Evolutionary conservation across 179 eudicot species (phyloP).

Genomic region (Carnegiea gigantea): DNA sequence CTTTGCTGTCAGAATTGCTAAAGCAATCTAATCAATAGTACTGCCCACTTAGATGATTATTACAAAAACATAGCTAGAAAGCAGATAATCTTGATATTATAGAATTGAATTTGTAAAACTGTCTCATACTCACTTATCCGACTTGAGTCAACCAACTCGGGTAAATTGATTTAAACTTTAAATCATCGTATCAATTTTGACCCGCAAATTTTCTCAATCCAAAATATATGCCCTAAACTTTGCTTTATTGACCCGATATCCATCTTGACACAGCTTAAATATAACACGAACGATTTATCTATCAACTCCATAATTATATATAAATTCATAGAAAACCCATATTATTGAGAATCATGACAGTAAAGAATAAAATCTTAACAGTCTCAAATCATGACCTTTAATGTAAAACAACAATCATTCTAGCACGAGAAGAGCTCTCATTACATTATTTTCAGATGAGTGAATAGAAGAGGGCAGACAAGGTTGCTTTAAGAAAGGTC

Average conservation of each 20-base stretch:
- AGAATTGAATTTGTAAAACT: no score
- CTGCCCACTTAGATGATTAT: slow-evolving; percentile 5
- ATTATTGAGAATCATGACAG: slow-evolving; percentile 19
- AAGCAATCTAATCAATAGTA: slow-evolving; percentile 14
- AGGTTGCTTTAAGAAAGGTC: slow-evolving; percentile 30
- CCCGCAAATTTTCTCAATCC: not conserved
- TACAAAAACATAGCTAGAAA: not conserved
- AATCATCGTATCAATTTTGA: not conserved
- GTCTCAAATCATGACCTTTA: not conserved
- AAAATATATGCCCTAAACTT: no score
- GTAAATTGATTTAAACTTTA: not conserved
- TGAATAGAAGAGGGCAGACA: slow-evolving; percentile 31
- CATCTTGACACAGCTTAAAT: no score
- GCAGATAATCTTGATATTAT: not conserved
- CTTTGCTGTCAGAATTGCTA: slow-evolving; percentile 28
- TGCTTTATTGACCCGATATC: no score
- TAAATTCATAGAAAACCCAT: not conserved
- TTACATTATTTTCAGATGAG: slow-evolving; percentile 17
- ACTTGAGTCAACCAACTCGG: no score
- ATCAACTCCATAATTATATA: no score
- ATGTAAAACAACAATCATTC: slow-evolving; percentile 34
- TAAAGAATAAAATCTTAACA: slow-evolving; percentile 15
- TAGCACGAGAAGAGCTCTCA: slow-evolving; percentile 39
- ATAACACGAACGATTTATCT: no score
- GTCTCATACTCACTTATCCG: not conserved